Percentiles rank a stretch among this genome's conserved stretches.
These are phyloP conservation scores for Geranomyces variabilis DNA, from an alignment of 192 early-diverging fungal species.

Conservation along the genomic window DNA sequence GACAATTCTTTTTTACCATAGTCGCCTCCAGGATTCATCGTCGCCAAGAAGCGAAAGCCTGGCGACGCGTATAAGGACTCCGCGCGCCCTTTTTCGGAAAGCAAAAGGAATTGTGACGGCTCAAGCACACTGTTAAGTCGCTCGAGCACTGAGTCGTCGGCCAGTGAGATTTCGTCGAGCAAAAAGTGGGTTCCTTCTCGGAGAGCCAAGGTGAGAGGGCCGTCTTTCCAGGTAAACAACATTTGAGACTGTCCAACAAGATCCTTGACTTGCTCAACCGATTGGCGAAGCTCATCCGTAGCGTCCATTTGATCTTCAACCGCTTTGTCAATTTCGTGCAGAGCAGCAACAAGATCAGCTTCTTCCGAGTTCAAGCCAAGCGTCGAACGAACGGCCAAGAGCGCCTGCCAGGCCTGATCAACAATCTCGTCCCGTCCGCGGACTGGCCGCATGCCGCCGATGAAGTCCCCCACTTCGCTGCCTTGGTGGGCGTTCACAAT, in stretches of 20 bases:
- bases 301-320: not conserved
- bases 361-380: not conserved
- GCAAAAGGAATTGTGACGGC: slow-evolving; percentile 76
- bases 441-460: slow-evolving; percentile 92
- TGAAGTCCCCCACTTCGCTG: slow-evolving; percentile 90
- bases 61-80: slow-evolving; percentile 68
- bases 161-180: slow-evolving; percentile 97
- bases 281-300: not conserved
- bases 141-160: slow-evolving; percentile 98
- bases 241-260: slow-evolving; percentile 35
- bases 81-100: slow-evolving; percentile 86
- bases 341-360: slow-evolving; percentile 12
- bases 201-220: slow-evolving; percentile 90
- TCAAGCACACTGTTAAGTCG: slow-evolving; percentile 94
- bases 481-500: slow-evolving; percentile 98
- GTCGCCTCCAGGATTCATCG: slow-evolving; percentile 99
- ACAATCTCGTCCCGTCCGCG: slow-evolving; percentile 69
- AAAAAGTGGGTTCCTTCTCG: slow-evolving; percentile 85
- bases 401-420: slow-evolving; percentile 49
- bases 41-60: slow-evolving; percentile 91
- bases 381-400: slow-evolving; percentile 37
- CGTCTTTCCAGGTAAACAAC: slow-evolving; percentile 97
- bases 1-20: slow-evolving; percentile 98
- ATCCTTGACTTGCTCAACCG: not conserved
- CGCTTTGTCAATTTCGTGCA: not conserved